phyloP scores from a whole-genome alignment of 192 early-diverging fungal species.

The Podila minutissima region DNA sequence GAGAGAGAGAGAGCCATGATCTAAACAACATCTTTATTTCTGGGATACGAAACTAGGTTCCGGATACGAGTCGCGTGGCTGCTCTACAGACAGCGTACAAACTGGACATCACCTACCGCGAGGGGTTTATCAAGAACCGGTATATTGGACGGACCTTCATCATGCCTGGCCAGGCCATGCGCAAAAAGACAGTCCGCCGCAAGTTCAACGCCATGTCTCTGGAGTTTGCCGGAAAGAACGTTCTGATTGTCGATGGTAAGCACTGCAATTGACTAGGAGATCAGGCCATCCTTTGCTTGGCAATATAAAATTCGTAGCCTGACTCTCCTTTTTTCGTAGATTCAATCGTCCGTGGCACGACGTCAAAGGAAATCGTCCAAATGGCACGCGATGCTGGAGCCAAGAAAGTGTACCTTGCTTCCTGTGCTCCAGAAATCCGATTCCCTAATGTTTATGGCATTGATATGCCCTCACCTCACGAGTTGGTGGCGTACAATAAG shows the following conservation, averaged over 20 bases:
- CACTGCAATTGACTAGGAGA: no score
- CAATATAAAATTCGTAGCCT: no score
- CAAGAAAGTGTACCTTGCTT: conserved; percentile 99
- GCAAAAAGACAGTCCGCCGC: conserved; percentile 91
- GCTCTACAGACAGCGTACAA: conserved; percentile 93
- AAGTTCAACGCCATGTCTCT: conserved; percentile 99
- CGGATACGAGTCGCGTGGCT: conserved; percentile 95
- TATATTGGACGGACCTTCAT: conserved; percentile 99
- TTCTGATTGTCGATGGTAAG: conserved; percentile 94
- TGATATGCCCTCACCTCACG: conserved; percentile 96
- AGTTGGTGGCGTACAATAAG: conserved; percentile 87
- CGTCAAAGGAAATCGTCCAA: conserved; percentile 97
- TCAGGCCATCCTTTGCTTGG: not conserved
- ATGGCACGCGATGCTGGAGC: conserved; percentile 99
- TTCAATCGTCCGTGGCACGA: conserved; percentile 99
- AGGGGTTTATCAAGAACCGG: conserved; percentile 99
- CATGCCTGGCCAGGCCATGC: conserved; percentile 96
- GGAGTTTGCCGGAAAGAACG: conserved; percentile 96
- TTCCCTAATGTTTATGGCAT: conserved; percentile 99
- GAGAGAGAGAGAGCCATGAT: not conserved
- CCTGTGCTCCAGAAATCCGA: conserved; percentile 95
- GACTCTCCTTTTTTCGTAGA: conserved; percentile 55
- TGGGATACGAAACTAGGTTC: conserved; percentile 63
- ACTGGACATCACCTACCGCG: conserved; percentile 92
- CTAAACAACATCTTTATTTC: not conserved